Percentiles rank a stretch among this genome's conserved stretches.
phyloP scores from a whole-genome alignment of 2,329 filamentous ascomycete genomes.

The Aspergillus fischeri region DNA sequence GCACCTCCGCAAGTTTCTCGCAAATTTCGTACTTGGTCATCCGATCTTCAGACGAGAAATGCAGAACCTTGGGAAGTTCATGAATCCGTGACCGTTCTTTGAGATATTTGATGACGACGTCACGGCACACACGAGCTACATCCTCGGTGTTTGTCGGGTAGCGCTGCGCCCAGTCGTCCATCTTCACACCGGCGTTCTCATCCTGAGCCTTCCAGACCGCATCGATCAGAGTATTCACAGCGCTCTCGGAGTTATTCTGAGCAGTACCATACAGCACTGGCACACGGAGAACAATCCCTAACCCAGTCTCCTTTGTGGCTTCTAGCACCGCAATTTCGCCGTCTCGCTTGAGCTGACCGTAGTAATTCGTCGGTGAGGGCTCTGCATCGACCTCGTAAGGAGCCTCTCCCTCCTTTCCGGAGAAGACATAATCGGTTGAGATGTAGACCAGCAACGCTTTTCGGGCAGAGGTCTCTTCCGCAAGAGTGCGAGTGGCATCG shows the following conservation, averaged over 20 bases:
- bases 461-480: slow-evolving; percentile 59
- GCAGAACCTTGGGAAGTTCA: slow-evolving; percentile 65
- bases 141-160: slow-evolving; percentile 90
- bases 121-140: slow-evolving; percentile 71
- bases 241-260: slow-evolving; percentile 68
- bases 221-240: slow-evolving; percentile 77
- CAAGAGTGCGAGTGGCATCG: slow-evolving; percentile 63
- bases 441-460: slow-evolving; percentile 54
- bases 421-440: slow-evolving; percentile 74
- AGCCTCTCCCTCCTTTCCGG: slow-evolving; percentile 74
- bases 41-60: slow-evolving; percentile 81
- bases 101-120: slow-evolving; percentile 68
- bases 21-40: slow-evolving; percentile 92
- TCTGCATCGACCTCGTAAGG: slow-evolving; percentile 67
- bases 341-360: slow-evolving; percentile 68
- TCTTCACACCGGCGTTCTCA: slow-evolving; percentile 57
- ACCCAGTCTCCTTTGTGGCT: slow-evolving; percentile 50
- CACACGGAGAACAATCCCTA: slow-evolving; percentile 69
- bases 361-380: slow-evolving; percentile 72
- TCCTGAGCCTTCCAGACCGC: slow-evolving; percentile 70
- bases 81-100: slow-evolving; percentile 45
- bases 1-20: slow-evolving; percentile 69
- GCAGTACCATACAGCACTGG: slow-evolving; percentile 81
- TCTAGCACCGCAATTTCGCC: slow-evolving; percentile 68
- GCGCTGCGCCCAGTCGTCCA: slow-evolving; percentile 81